Evolutionary conservation across 1,284 basidiomycete genomes (phyloP).

Genomic region (Malassezia slooffiae): DNA sequence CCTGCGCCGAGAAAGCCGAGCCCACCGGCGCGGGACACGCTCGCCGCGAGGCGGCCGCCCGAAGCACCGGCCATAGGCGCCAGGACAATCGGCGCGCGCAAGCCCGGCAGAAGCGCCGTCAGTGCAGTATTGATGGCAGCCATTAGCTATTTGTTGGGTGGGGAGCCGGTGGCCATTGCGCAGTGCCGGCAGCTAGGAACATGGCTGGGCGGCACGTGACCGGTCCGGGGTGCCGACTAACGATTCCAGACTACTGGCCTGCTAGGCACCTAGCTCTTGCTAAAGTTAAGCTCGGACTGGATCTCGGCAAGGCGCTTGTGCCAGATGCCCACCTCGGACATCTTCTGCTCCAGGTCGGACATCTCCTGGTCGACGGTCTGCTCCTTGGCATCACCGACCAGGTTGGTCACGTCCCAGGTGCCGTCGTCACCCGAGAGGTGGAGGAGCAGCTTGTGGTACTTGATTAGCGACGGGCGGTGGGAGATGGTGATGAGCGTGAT

Average conservation of each 20-base stretch:
- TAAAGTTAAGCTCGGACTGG: conserved; percentile 47
- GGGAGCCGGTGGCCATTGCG: too few relatives aligned
- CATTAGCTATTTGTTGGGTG: neutral
- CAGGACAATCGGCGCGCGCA: conserved; percentile 25
- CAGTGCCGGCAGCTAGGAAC: too few relatives aligned
- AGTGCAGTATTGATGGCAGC: conserved; percentile 4
- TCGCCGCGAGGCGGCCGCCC: conserved; percentile 31
- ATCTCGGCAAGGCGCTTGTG: conserved; percentile 47
- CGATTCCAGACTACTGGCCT: too few relatives aligned
- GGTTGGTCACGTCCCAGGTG: conserved; percentile 58
- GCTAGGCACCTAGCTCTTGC: conserved; percentile 18
- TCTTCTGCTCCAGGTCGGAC: conserved; percentile 42
- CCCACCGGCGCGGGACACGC: conserved; percentile 32
- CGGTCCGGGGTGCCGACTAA: too few relatives aligned
- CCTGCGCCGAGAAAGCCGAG: conserved; percentile 45
- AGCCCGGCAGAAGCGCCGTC: conserved; percentile 10
- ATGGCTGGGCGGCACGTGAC: too few relatives aligned
- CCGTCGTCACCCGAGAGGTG: conserved; percentile 59
- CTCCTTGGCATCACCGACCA: conserved; percentile 61
- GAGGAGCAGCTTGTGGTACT: conserved; percentile 68
- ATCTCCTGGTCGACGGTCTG: conserved; percentile 54
- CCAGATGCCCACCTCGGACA: conserved; percentile 48
- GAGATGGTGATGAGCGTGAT: conserved; percentile 76
- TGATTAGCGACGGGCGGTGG: conserved; percentile 53
- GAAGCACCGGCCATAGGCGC: conserved; percentile 40